Evolutionary conservation across 257 asterid genomes (phyloP), one percentile per base, ranked within the genome.

Genomic region (Nicotiana benthamiana): DNA sequence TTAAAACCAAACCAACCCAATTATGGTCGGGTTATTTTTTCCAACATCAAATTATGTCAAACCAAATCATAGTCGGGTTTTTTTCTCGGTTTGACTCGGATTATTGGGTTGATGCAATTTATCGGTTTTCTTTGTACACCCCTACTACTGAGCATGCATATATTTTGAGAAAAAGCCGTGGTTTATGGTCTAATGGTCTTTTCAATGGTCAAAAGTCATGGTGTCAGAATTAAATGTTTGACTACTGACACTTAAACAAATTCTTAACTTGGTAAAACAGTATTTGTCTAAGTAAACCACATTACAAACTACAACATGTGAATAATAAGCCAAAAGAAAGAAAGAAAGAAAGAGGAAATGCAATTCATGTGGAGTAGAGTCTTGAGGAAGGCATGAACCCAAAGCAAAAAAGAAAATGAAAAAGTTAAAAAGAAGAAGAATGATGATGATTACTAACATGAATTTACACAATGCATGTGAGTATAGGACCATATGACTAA

Each of bases 401-500:
- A 72, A 46, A 59, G 30, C 30, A 43, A 70, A 72, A 12, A 1
- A 22, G 46, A 70, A 72, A 78, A 79, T 64, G 70, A 77, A 64
- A 75, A 77, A 40, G 72, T 34, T 64, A 18, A 10, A 6, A 4
- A 30, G 3, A 3, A 16, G 3, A 34, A 48, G 34, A 40, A 40
- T 40, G 22, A 80, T 20, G 17, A 74, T 60, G 46, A 57, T 57
- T 43, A 62, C 61, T 32, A 67, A 68, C 61, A 75, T 61, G 57
- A 60, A 30, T 46, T 59, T 20, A 11, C 64, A 68, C 75, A 79
- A 13, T 27, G 82, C 83, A 83, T 79, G 82, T 60, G 81, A 74
- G 32, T 62, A 20, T 72, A 46, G 48, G 22, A 7, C 60, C 34
- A 65, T 36, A 64, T 15, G 81, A 85, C 86, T 85, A 82, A 81